Percentiles rank a stretch among this genome's conserved stretches.
Evolutionary conservation across 2,329 filamentous ascomycete genomes (phyloP).

Genomic region (Colletotrichum scovillei): DNA sequence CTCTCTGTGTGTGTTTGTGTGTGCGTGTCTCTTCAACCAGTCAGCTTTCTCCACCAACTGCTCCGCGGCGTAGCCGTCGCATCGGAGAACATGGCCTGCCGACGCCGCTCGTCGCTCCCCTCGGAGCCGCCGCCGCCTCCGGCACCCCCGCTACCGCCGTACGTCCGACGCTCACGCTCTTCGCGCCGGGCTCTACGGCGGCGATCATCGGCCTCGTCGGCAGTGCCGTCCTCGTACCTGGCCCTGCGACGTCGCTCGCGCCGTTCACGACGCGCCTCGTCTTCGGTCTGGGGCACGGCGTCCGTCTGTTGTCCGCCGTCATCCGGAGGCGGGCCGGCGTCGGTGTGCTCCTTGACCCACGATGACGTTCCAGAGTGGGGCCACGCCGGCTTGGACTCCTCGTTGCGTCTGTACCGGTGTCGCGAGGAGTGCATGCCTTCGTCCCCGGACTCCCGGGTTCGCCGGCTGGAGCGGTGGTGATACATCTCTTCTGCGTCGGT

Average conservation of each 20-base stretch:
- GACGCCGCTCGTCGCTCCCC: slow-evolving; percentile 57
- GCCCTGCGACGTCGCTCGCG: slow-evolving; percentile 58
- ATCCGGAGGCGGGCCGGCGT: slow-evolving; percentile 68
- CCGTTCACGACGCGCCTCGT: slow-evolving; percentile 61
- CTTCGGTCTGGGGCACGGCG: slow-evolving; percentile 52
- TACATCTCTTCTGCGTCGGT: slow-evolving; percentile 51
- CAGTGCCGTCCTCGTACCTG: slow-evolving; percentile 54
- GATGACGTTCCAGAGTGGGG: slow-evolving; percentile 73
- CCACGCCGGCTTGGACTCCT: slow-evolving; percentile 57
- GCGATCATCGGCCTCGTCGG: slow-evolving; percentile 57
- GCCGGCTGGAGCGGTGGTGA: slow-evolving; percentile 51
- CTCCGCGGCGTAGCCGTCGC: slow-evolving; percentile 56
- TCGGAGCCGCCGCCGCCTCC: slow-evolving; percentile 49
- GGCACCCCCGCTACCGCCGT: slow-evolving; percentile 32
- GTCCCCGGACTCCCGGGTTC: slow-evolving; percentile 55
- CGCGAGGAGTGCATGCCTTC: slow-evolving; percentile 56
- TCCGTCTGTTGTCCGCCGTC: slow-evolving; percentile 46
- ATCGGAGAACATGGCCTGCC: slow-evolving; percentile 56
- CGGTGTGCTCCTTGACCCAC: slow-evolving; percentile 74
- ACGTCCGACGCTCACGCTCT: slow-evolving; percentile 48
- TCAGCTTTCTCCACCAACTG: slow-evolving; percentile 71
- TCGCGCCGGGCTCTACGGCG: slow-evolving; percentile 57
- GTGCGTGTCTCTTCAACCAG: slow-evolving; percentile 45
- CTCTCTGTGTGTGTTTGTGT: too few relatives aligned
- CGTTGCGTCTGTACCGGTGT: slow-evolving; percentile 43